Evolutionary conservation across 345 rosid species (phyloP), one percentile per base, ranked within the genome.

Genomic region (Diplotaxis tenuifolia): DNA sequence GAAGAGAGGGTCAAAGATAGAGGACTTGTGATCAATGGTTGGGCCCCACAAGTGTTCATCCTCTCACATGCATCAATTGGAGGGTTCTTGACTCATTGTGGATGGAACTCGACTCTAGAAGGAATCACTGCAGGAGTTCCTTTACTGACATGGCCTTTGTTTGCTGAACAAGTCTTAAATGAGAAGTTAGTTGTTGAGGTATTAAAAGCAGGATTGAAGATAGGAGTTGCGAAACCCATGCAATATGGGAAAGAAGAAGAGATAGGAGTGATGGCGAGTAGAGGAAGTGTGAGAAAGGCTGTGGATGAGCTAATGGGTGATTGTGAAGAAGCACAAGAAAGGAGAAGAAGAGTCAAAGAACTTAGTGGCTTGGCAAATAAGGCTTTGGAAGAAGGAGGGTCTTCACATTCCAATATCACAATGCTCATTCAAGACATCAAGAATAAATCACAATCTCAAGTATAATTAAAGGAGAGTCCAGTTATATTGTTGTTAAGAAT

Each of bases 81-180:
- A 62, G 86, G 86, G 1, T 87, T 87, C 73, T 65, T 87, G 62
- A 87, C 87, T 28, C 87, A 84, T 10, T 85, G 92, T 16, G 91
- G 91, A 11, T 86, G 91, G 91, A 87, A 85, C 47, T 87, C 91
- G 6, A 80, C 82, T 0, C 16, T 85, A 5, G 91, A 87, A 67
- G 87, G 85, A 0, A 66, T 84, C 0, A 71, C 73, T 6, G 76
- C 81, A 0, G 89, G 87, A 15, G 55, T 78, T 31, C 82, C 84
- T 6, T 15, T 77, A 6, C 1, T 77, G 54, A 77, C 80, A 49
- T 71, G 80, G 76, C 80, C 76, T 36, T 60, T 77, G 31, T 77
- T 15, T 50, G 73, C 72, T 34, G 80, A 77, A 7, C 76, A 77
- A 9, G 65, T 77, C 66, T 77, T n/a, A 28, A 77, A 71, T 27